These are phyloP conservation scores for Keithomyces neogunnii DNA, from an alignment of 2,329 filamentous ascomycete genomes.

Conservation along the genomic window DNA sequence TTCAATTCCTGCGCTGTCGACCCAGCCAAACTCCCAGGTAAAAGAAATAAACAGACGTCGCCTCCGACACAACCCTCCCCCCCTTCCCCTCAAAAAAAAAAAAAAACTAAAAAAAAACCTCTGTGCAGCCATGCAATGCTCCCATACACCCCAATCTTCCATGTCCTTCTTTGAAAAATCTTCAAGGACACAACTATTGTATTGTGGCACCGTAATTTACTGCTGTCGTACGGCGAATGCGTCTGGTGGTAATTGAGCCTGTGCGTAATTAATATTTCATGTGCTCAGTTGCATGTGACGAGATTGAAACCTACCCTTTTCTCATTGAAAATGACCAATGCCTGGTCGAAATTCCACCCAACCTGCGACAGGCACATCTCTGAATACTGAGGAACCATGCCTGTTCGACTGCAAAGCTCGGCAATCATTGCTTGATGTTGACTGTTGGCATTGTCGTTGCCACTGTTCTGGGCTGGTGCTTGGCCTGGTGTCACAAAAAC, in stretches of 20 bases:
- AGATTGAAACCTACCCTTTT: constrained; percentile 51
- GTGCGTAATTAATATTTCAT: background rate
- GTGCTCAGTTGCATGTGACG: background rate
- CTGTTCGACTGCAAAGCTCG: constrained; percentile 68
- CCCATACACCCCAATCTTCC: background rate
- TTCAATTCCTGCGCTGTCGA: background rate
- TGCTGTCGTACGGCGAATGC: constrained; percentile 14
- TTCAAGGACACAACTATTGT: too few species aligned
- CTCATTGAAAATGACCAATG: constrained; percentile 65
- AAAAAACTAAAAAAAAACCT: too few species aligned
- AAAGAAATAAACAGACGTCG: background rate
- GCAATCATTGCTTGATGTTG: constrained; percentile 62
- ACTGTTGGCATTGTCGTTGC: constrained; percentile 17
- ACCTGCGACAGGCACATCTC: constrained; percentile 73
- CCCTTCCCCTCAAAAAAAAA: background rate
- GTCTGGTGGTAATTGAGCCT: constrained; percentile 18
- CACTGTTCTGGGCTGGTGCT: constrained; percentile 10
- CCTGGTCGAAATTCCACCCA: constrained; percentile 71
- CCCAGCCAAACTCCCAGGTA: background rate
- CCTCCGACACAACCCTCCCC: too few species aligned
- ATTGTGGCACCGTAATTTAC: background rate
- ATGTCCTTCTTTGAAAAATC: background rate
- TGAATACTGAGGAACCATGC: constrained; percentile 72
- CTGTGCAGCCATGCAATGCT: background rate
- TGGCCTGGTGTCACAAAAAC: constrained; percentile 24